Conservation (phyloP, 805 yeast genomes). For the Candida namnaoensis region DNA sequence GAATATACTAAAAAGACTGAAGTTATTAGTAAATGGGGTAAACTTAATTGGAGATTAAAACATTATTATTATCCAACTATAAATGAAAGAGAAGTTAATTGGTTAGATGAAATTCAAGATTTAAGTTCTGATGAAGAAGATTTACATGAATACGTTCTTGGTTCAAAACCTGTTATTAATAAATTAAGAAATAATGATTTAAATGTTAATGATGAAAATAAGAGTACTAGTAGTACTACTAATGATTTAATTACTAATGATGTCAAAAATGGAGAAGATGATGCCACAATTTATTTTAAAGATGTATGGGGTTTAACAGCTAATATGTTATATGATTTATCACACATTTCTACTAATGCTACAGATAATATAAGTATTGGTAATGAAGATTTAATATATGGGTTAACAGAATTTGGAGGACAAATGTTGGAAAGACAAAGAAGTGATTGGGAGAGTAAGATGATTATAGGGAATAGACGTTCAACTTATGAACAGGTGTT, state of each 20-base stretch:
- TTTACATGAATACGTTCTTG: background rate
- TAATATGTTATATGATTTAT: slow-evolving; percentile 65
- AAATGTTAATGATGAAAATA: no score
- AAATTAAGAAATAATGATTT: no score
- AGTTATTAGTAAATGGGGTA: slow-evolving; percentile 55
- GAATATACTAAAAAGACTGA: slow-evolving; percentile 24
- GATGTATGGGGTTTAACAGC: slow-evolving; percentile 85
- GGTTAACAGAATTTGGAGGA: slow-evolving; percentile 42
- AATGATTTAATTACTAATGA: no score
- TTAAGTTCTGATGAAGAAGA: slow-evolving; percentile 47
- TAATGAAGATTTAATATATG: slow-evolving; percentile 59
- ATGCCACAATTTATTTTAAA: slow-evolving; percentile 31
- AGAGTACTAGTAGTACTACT: no score
- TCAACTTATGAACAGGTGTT: slow-evolving; percentile 23
- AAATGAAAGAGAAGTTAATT: slow-evolving; percentile 45
- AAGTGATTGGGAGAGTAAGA: slow-evolving; percentile 42
- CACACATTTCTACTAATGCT: slow-evolving; percentile 38
- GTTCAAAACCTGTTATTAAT: background rate
- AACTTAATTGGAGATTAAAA: slow-evolving; percentile 56
- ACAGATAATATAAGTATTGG: slow-evolving; percentile 31
- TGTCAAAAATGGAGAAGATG: background rate
- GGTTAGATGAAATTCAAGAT: slow-evolving; percentile 57
- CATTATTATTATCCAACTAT: slow-evolving; percentile 52
- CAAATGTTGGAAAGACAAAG: slow-evolving; percentile 43
- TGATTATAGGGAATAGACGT: slow-evolving; percentile 32